These are phyloP conservation scores for Hypoxylon crocopeplum DNA, from an alignment of 495 filamentous ascomycete species.

Conservation along the genomic window DNA sequence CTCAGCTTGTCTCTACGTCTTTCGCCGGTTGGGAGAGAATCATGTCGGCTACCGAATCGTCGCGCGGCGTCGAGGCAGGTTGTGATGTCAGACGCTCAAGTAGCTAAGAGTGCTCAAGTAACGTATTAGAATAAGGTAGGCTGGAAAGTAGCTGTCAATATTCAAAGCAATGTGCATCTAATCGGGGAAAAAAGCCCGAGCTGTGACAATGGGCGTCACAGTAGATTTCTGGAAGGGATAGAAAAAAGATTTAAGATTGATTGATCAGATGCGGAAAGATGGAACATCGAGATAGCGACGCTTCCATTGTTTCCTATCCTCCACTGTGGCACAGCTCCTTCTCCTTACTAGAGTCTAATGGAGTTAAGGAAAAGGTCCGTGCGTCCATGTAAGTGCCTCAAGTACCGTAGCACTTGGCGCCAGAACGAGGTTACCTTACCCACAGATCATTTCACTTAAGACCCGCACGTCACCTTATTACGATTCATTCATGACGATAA, in stretches of 20 bases:
- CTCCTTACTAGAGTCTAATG: constrained; percentile 20
- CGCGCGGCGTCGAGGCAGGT: constrained; percentile 6
- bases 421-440: constrained; percentile 16
- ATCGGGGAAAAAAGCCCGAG: not conserved
- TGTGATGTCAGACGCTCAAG: constrained; percentile 27
- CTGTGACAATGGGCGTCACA: not conserved
- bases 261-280: constrained; percentile 22
- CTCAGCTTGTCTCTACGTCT: constrained; percentile 23
- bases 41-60: constrained; percentile 29
- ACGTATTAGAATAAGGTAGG: constrained; percentile 1
- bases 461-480: too few species aligned
- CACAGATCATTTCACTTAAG: constrained; percentile 3
- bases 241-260: constrained; percentile 11
- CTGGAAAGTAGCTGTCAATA: constrained; percentile 3
- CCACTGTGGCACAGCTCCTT: not conserved
- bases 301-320: constrained; percentile 32
- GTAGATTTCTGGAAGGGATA: not conserved
- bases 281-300: constrained; percentile 30
- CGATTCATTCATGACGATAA: too few species aligned
- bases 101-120: constrained; percentile 7
- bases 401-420: not conserved
- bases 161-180: constrained; percentile 13
- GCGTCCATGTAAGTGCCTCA: not conserved
- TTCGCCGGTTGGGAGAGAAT: constrained; percentile 12
- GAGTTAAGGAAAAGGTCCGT: constrained; percentile 3